Evolutionary conservation across 2,329 filamentous ascomycete species (phyloP).

Genomic region (Diaporthe longicolla): DNA sequence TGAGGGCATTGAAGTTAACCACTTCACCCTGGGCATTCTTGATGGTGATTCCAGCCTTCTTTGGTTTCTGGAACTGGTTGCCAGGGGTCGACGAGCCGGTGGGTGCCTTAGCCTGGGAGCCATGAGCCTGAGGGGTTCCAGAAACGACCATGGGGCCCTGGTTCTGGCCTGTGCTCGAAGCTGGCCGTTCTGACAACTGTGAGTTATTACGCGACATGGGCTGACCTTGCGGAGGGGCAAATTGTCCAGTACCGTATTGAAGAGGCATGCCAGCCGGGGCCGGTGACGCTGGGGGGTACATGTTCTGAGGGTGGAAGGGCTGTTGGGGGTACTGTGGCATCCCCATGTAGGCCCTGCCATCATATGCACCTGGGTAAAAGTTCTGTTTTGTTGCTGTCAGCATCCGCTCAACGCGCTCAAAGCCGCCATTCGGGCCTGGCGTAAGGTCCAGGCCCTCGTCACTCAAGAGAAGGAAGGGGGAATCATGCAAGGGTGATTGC

Average conservation of each 20-base stretch:
- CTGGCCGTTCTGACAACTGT: slow-evolving; percentile 78
- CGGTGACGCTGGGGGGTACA: slow-evolving; percentile 57
- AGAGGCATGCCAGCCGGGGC: slow-evolving; percentile 66
- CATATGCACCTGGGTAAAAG: slow-evolving; percentile 67
- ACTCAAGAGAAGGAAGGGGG: slow-evolving; percentile 45
- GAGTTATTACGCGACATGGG: slow-evolving; percentile 90
- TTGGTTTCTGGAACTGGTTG: slow-evolving; percentile 64
- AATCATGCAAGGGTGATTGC: slow-evolving; percentile 47
- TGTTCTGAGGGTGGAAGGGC: slow-evolving; percentile 26
- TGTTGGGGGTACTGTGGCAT: slow-evolving; percentile 38
- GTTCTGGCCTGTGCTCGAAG: slow-evolving; percentile 76
- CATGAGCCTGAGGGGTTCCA: slow-evolving; percentile 73
- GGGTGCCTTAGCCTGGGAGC: slow-evolving; percentile 66
- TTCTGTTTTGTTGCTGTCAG: slow-evolving; percentile 80
- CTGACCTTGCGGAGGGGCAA: slow-evolving; percentile 62
- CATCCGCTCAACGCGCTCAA: slow-evolving; percentile 82
- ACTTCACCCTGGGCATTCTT: slow-evolving; percentile 86
- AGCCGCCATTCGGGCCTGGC: slow-evolving; percentile 74
- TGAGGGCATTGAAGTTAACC: slow-evolving; percentile 72
- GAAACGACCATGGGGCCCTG: slow-evolving; percentile 72
- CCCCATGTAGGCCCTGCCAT: slow-evolving; percentile 57
- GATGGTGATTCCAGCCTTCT: slow-evolving; percentile 85
- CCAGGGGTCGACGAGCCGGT: slow-evolving; percentile 59
- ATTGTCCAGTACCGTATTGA: slow-evolving; percentile 59
- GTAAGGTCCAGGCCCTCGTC: slow-evolving; percentile 66